phyloP scores from a whole-genome alignment of 495 filamentous ascomycete genomes.

The Tuber aestivum region DNA sequence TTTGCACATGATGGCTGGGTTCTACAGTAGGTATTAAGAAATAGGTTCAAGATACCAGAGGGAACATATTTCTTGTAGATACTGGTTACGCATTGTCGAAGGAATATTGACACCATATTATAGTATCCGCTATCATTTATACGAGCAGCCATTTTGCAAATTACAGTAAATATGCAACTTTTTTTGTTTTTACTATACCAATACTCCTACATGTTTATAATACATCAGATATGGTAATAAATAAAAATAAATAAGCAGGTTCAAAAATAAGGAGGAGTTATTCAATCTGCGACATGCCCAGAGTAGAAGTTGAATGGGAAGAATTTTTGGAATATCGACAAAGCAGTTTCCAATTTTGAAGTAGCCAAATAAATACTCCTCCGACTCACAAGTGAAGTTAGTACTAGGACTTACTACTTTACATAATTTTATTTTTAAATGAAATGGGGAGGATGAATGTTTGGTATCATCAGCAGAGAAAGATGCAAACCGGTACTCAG shows the following conservation, averaged over 20 bases:
- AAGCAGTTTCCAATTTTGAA: not conserved
- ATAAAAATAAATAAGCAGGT: not conserved
- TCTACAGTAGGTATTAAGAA: too few species aligned
- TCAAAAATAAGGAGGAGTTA: not conserved
- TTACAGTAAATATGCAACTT: not conserved
- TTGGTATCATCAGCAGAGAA: too few species aligned
- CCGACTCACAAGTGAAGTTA: not conserved
- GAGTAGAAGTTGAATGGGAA: not conserved
- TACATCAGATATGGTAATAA: too few species aligned
- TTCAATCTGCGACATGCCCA: not conserved
- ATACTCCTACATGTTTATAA: too few species aligned
- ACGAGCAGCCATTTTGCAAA: not conserved
- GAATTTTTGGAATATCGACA: not conserved
- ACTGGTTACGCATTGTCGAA: not conserved
- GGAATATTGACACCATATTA: not conserved
- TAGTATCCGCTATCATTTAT: not conserved
- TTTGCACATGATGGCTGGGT: too few species aligned
- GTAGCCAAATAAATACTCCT: not conserved
- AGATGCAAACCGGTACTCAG: too few species aligned
- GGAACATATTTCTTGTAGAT: not conserved
- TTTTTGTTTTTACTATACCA: not conserved
- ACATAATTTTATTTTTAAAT: not conserved
- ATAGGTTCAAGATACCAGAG: too few species aligned
- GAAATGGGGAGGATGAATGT: not conserved
- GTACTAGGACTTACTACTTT: not conserved